Evolutionary conservation across 352 stramenopile genomes (phyloP).

Genomic region (Globisporangium perplexum): DNA sequence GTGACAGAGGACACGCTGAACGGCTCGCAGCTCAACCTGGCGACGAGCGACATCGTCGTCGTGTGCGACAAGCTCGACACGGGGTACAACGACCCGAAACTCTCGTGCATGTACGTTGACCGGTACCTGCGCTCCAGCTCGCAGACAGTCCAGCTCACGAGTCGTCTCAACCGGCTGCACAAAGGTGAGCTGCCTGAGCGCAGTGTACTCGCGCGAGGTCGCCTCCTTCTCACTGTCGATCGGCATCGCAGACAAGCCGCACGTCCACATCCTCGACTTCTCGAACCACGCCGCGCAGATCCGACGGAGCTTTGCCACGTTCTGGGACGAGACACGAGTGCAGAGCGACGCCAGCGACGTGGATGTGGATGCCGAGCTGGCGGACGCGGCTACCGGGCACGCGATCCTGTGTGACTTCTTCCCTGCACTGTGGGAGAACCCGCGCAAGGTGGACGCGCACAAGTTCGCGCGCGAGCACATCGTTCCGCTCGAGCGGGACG

Average conservation of each 20-base stretch:
- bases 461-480: conserved; percentile 24
- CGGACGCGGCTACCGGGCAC: conserved; percentile 28
- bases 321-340: conserved; percentile 33
- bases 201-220: neutral
- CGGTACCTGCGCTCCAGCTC: conserved; percentile 55
- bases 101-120: conserved; percentile 83
- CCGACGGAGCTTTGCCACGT: conserved; percentile 41
- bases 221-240: neutral
- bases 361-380: conserved; percentile 22
- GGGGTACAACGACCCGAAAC: conserved; percentile 72
- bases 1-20: conserved; percentile 74
- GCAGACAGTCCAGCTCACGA: conserved; percentile 76
- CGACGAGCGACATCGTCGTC: conserved; percentile 67
- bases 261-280: conserved; percentile 59
- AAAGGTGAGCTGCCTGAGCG: conserved; percentile 13
- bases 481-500: conserved; percentile 38
- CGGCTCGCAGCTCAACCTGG: conserved; percentile 33
- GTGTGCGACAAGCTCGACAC: conserved; percentile 87
- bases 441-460: neutral
- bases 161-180: conserved; percentile 73
- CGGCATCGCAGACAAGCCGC: conserved; percentile 24
- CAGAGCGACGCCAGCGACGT: conserved; percentile 16
- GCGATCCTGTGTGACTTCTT: conserved; percentile 42
- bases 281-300: conserved; percentile 70
- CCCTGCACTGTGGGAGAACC: conserved; percentile 17